Base-by-base conservation (phyloP, 768 basidiomycete species). In the Mycena venus region DNA sequence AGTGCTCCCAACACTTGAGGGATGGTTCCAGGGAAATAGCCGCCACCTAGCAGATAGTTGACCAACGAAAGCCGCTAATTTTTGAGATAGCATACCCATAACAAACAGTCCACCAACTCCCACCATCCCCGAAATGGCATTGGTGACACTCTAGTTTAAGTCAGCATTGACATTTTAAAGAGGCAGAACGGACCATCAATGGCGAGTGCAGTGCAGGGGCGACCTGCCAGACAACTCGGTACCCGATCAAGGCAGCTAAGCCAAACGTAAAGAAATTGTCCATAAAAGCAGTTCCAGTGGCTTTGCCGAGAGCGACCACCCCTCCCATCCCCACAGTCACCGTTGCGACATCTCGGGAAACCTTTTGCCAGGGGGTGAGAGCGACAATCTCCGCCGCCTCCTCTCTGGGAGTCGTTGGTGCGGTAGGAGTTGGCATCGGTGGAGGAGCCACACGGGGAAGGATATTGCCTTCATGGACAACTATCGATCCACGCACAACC, bases 191-290 rank as follows among this genome's bases (percentile, higher is more conserved):
- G 21, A 76, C 75, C 75, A 97, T 97, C 70, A 96, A 84, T 17
- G 96, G 96, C 25, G 95, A 96, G 81, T 97, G 96, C 61, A 96
- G 83, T 21, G 96, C 95, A 47, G 96, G 96, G 32, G 93, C 90
- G 51, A 97, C 96, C 70, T 94, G 94, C 95, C 95, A 97, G 21
- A 97, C 92, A 5, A 96, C 95, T 78, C 95, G 59, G 68, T 76
- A 76, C 17, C 96, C 96, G 64, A 96, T 94, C 51, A 96, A 80
- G 31, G 94, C 93, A 53, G 96, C 96, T 75, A 97, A 87, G 23
- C 96, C 95, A 79, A 97, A 96, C 1, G 94, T 95, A 80, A 96
- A 96, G 83, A 96, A 95, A 79, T 92, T 94, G 77, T 90, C 90
- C 96, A 97, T 97, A 82, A 97, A 96, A 0, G 91, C 91, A 21